Percentiles rank a stretch among this genome's conserved stretches.
These are phyloP conservation scores for Nakazawaea ambrosiae DNA, from an alignment of 805 yeast genomes.

Conservation along the genomic window DNA sequence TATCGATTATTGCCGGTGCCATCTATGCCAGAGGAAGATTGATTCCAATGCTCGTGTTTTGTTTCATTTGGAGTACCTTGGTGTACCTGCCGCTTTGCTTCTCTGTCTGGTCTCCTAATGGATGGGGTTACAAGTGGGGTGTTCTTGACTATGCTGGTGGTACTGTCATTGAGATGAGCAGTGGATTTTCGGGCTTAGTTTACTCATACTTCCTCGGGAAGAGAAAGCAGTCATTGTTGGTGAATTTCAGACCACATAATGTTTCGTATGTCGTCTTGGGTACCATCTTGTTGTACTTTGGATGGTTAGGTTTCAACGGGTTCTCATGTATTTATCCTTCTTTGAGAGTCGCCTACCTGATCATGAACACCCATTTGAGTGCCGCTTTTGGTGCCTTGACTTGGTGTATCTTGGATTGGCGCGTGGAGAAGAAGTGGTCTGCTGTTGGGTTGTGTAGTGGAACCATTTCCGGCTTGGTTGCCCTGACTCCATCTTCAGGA, in stretches of 20 bases:
- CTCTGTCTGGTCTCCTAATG: conserved; percentile 92
- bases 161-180: conserved; percentile 90
- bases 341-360: conserved; percentile 78
- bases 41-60: conserved; percentile 73
- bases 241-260: conserved; percentile 91
- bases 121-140: conserved; percentile 93
- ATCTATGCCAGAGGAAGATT: conserved; percentile 90
- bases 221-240: conserved; percentile 66
- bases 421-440: conserved; percentile 86
- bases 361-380: conserved; percentile 84
- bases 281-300: conserved; percentile 81
- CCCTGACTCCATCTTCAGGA: conserved; percentile 95
- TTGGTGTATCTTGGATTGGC: conserved; percentile 87
- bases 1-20: conserved; percentile 88
- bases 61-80: conserved; percentile 83
- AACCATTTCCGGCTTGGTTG: conserved; percentile 89
- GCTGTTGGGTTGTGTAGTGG: conserved; percentile 96
- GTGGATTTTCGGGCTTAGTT: conserved; percentile 89
- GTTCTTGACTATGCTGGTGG: conserved; percentile 97
- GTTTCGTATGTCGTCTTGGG: conserved; percentile 88
- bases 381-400: conserved; percentile 89
- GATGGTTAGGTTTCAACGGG: conserved; percentile 96
- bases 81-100: conserved; percentile 93
- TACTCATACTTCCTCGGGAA: conserved; percentile 76
- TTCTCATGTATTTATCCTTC: conserved; percentile 82